Evolutionary conservation across 768 basidiomycete genomes (phyloP).

Genomic region (Kwoniella dendrophila): DNA sequence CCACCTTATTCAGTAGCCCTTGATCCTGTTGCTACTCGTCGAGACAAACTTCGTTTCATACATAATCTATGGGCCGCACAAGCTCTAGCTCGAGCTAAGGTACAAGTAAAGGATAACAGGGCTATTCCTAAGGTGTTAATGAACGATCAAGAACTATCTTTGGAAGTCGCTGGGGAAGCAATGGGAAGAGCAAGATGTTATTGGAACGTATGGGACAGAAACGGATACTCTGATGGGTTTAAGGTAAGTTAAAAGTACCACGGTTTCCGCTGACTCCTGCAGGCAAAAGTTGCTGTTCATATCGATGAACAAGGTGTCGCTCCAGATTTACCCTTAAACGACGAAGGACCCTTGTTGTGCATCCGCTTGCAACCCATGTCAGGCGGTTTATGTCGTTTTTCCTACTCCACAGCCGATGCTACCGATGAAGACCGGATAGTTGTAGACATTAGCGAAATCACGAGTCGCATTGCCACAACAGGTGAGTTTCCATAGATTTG

Average conservation of each 20-base stretch:
- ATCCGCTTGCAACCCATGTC: conserved; percentile 81
- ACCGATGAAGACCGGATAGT: conserved; percentile 64
- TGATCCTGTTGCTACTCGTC: conserved; percentile 67
- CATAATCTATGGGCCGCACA: conserved; percentile 88
- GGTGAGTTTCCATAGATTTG: conserved; percentile 62
- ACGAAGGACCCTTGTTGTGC: conserved; percentile 70
- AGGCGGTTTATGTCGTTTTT: conserved; percentile 71
- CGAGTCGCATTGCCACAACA: conserved; percentile 74
- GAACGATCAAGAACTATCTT: conserved; percentile 73
- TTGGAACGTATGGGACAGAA: conserved; percentile 84
- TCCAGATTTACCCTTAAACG: conserved; percentile 75
- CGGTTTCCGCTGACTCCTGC: not conserved
- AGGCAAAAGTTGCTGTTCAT: conserved; percentile 88
- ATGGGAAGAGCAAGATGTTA: conserved; percentile 66
- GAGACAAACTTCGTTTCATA: conserved; percentile 78
- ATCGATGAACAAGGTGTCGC: conserved; percentile 76
- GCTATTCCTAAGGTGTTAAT: conserved; percentile 58
- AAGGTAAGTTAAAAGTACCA: conserved; percentile 63
- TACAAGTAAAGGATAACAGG: conserved; percentile 58
- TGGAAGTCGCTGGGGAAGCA: conserved; percentile 36
- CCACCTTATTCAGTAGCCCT: conserved; percentile 70
- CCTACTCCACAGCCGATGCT: conserved; percentile 58
- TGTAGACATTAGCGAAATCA: conserved; percentile 70
- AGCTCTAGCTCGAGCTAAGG: conserved; percentile 72
- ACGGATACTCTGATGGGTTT: conserved; percentile 60